Percentiles rank a stretch among this genome's conserved stretches.
phyloP scores from a whole-genome alignment of 1,139 yeast species.

The Torulaspora globosa region DNA sequence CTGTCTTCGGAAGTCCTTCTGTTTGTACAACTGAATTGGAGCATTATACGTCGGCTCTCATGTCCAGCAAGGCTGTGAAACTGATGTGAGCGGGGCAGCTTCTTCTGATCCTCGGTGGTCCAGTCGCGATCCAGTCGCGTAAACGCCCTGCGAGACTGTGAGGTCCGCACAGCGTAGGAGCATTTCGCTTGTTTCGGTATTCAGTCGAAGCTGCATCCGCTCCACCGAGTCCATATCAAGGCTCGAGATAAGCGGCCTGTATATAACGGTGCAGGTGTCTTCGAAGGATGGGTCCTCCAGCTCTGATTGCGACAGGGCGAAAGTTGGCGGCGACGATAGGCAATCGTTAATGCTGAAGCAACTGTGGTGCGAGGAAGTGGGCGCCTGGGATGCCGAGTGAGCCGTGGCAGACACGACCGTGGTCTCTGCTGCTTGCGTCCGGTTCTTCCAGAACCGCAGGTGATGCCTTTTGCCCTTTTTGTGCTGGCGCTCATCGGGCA shows the following conservation, averaged over 20 bases:
- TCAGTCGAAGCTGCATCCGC: neutral
- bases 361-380: neutral
- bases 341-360: neutral
- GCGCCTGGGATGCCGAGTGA: neutral
- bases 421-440: neutral
- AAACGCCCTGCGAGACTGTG: neutral
- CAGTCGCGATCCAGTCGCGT: neutral
- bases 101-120: neutral
- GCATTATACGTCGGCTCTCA: too few species aligned
- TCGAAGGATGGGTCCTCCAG: neutral
- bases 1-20: too few species aligned
- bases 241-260: neutral
- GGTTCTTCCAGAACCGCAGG: conserved; percentile 3
- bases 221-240: neutral
- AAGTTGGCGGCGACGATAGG: neutral
- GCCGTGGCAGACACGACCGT: neutral
- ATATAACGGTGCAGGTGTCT: conserved; percentile 2
- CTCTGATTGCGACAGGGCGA: neutral
- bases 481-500: neutral
- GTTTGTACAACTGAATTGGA: too few species aligned
- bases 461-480: neutral
- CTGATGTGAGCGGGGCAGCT: neutral
- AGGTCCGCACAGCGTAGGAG: neutral
- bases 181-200: neutral
- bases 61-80: too few species aligned